Evolutionary conservation across 1,284 basidiomycete genomes (phyloP).

Genomic region (Testicularia cyperi): DNA sequence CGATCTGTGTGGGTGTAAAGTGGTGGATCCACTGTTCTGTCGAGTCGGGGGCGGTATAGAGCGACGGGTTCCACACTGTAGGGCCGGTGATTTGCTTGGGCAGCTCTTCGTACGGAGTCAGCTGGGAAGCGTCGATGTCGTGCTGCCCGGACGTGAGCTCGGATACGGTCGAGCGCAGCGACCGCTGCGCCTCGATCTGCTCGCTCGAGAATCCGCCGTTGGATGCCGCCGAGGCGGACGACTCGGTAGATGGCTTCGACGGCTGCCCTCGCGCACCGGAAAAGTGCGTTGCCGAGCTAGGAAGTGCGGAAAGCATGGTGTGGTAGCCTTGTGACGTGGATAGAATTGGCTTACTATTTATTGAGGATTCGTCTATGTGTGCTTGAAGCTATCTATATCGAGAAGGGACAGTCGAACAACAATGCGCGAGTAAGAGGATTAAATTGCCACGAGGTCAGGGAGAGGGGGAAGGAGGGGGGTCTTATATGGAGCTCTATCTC

Average conservation of each 20-base stretch:
- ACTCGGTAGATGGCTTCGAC: no score
- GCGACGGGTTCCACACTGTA: constrained; percentile 51
- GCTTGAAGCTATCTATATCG: no score
- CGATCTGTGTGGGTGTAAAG: constrained; percentile 38
- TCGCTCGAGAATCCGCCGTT: constrained; percentile 32
- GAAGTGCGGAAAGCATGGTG: neutral
- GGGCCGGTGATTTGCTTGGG: constrained; percentile 58
- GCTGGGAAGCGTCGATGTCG: constrained; percentile 32
- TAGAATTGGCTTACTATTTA: no score
- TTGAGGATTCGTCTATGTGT: no score
- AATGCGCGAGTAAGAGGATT: no score
- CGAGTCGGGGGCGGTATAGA: constrained; percentile 50
- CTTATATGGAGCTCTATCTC: no score
- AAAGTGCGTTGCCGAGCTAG: neutral
- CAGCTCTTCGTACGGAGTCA: constrained; percentile 57
- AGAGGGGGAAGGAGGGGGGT: no score
- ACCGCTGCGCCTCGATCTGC: constrained; percentile 40
- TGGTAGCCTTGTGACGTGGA: no score
- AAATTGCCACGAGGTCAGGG: no score
- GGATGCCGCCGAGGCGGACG: no score
- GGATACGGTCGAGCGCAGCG: constrained; percentile 36
- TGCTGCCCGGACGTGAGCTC: constrained; percentile 55
- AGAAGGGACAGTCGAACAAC: no score
- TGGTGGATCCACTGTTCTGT: constrained; percentile 39
- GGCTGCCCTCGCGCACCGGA: no score